phyloP scores from a whole-genome alignment of 164 flowering plant genomes.

The Berberis thunbergii region DNA sequence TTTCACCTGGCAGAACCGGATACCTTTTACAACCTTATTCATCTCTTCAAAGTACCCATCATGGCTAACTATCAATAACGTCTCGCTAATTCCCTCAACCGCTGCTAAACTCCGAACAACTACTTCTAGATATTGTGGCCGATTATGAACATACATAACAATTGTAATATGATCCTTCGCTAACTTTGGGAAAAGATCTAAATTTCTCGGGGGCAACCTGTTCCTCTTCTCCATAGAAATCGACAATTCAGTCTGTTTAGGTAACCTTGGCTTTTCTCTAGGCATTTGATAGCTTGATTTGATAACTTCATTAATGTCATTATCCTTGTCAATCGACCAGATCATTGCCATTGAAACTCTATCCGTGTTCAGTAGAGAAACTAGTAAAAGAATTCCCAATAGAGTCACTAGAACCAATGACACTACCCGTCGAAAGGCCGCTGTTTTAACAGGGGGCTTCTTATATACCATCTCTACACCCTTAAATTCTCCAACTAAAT shows the following conservation, averaged over 20 bases:
- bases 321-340: conserved; percentile 7
- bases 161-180: conserved; percentile 49
- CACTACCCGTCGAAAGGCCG: conserved; percentile 36
- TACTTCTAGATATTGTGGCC: conserved; percentile 73
- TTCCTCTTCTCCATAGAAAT: conserved; percentile 43
- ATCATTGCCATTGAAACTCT: conserved; percentile 13
- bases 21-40: conserved; percentile 63
- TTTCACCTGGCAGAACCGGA: conserved; percentile 84
- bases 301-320: background rate
- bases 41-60: conserved; percentile 86
- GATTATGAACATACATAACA: conserved; percentile 88
- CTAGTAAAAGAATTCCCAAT: conserved; percentile 27
- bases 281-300: background rate
- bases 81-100: conserved; percentile 72
- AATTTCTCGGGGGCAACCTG: conserved; percentile 60
- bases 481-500: background rate
- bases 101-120: conserved; percentile 64
- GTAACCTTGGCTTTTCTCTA: conserved; percentile 22
- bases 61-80: conserved; percentile 76
- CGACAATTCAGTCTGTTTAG: conserved; percentile 50
- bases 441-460: conserved; percentile 33
- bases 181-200: conserved; percentile 56
- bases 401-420: conserved; percentile 35
- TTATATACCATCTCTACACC: conserved; percentile 26
- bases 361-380: conserved; percentile 29